phyloP scores from a whole-genome alignment of 805 yeast genomes.

The Brettanomyces bruxellensis region DNA sequence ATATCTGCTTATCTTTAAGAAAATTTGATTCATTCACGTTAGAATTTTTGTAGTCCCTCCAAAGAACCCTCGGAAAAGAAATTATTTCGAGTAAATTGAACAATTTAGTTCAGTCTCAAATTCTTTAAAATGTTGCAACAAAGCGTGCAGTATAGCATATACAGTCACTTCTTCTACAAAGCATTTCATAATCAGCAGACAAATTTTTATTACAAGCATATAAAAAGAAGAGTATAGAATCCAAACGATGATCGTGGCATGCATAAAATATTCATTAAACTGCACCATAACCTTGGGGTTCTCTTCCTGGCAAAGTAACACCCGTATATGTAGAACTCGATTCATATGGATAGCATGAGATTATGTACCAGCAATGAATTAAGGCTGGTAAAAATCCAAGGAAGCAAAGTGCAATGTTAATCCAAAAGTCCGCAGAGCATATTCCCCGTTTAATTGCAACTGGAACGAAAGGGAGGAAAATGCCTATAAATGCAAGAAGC shows the following conservation, averaged over 20 bases:
- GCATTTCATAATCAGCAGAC: too few relatives aligned
- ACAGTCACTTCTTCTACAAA: too few relatives aligned
- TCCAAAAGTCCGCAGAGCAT: slow-evolving; percentile 47
- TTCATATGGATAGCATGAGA: slow-evolving; percentile 58
- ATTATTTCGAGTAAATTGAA: too few relatives aligned
- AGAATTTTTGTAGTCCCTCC: too few relatives aligned
- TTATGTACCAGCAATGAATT: slow-evolving; percentile 70
- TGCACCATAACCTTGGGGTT: slow-evolving; percentile 25
- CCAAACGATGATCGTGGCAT: too few relatives aligned
- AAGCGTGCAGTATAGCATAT: too few relatives aligned
- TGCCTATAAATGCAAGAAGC: slow-evolving; percentile 59
- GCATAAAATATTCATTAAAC: slow-evolving; percentile 5
- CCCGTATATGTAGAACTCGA: slow-evolving; percentile 19
- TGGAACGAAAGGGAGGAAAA: slow-evolving; percentile 65
- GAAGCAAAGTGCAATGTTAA: slow-evolving; percentile 58
- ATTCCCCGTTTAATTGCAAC: slow-evolving; percentile 61
- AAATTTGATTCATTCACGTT: too few relatives aligned
- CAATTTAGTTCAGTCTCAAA: background rate
- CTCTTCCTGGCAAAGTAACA: slow-evolving; percentile 29
- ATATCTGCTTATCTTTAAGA: too few relatives aligned
- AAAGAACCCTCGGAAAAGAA: too few relatives aligned
- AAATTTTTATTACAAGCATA: too few relatives aligned
- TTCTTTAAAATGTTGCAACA: too few relatives aligned
- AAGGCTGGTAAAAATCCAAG: slow-evolving; percentile 74
- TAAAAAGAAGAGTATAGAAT: too few relatives aligned